A percentile compares a stretch with the other conserved stretches of the same genome.
phyloP scores from a whole-genome alignment of 2,329 filamentous ascomycete genomes.

The Podosphaera xanthii region DNA sequence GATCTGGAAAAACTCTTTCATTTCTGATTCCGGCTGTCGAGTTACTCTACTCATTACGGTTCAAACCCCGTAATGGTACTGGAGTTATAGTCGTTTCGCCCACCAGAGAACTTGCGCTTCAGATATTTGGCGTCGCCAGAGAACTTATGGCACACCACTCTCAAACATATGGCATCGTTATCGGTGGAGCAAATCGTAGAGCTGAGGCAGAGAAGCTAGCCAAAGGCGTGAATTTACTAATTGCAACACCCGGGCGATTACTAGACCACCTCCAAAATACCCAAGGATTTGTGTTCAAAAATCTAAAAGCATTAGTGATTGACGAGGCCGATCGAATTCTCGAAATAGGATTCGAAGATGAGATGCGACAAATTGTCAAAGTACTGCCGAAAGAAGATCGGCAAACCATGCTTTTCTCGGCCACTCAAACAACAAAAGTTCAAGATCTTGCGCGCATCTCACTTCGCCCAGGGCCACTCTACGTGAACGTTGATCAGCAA shows the following conservation, averaged over 20 bases:
- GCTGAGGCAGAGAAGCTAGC: conserved; percentile 84
- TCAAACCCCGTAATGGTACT: conserved; percentile 86
- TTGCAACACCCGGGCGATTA: conserved; percentile 78
- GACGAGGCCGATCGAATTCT: conserved; percentile 94
- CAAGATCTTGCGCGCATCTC: conserved; percentile 92
- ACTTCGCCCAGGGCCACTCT: conserved; percentile 68
- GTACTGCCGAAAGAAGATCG: conserved; percentile 69
- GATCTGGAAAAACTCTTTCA: conserved; percentile 82
- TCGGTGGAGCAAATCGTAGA: conserved; percentile 75
- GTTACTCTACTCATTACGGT: conserved; percentile 71
- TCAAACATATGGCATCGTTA: conserved; percentile 77
- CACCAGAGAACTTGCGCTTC: conserved; percentile 78
- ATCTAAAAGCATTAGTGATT: conserved; percentile 75
- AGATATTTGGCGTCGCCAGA: conserved; percentile 86
- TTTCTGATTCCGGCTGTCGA: conserved; percentile 90
- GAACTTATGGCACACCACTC: conserved; percentile 86
- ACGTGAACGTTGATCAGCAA: conserved; percentile 87
- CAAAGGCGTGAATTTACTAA: conserved; percentile 85
- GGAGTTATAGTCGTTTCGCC: conserved; percentile 85
- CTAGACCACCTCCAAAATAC: conserved; percentile 91
- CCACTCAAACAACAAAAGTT: conserved; percentile 95
- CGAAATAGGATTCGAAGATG: conserved; percentile 95
- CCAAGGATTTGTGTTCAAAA: conserved; percentile 73
- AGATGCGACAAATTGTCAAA: conserved; percentile 92
- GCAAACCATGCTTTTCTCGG: conserved; percentile 96